phyloP scores from a whole-genome alignment of 495 filamentous ascomycete genomes.

The Penicillium robsamsonii region DNA sequence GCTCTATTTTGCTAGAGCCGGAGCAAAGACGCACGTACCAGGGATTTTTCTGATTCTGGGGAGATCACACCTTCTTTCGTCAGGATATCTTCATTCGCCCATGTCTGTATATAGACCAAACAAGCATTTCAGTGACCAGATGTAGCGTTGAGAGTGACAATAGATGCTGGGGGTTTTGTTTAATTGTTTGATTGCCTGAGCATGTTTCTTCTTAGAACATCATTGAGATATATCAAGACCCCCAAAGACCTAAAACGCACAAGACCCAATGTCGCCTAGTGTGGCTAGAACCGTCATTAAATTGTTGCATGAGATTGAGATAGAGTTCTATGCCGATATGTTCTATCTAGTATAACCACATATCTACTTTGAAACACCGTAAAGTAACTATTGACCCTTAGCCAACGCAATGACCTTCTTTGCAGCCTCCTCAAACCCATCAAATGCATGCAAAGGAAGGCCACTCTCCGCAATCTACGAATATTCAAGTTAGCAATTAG shows the following conservation, averaged over 20 bases:
- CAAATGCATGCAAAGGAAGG: conserved; percentile 70
- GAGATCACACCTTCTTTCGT: background rate
- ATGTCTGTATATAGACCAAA: no score
- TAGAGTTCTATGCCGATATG: background rate
- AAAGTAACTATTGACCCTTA: background rate
- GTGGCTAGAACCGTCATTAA: background rate
- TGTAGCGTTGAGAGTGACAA: no score
- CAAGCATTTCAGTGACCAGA: no score
- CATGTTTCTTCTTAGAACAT: no score
- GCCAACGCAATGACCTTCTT: conserved; percentile 71
- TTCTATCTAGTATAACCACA: background rate
- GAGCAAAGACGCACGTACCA: background rate
- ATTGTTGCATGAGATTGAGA: background rate
- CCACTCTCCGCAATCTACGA: conserved; percentile 68
- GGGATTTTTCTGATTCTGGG: background rate
- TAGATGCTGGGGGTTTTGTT: no score
- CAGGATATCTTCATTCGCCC: background rate
- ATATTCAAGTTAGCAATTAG: conserved; percentile 13
- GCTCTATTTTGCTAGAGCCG: background rate
- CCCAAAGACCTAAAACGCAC: no score
- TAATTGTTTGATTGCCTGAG: no score
- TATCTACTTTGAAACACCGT: background rate
- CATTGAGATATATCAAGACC: no score
- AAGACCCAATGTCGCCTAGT: no score
- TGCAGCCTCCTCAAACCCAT: conserved; percentile 79